Evolutionary conservation across 306 rosid species (phyloP).

Genomic region (Prunus salicina): DNA sequence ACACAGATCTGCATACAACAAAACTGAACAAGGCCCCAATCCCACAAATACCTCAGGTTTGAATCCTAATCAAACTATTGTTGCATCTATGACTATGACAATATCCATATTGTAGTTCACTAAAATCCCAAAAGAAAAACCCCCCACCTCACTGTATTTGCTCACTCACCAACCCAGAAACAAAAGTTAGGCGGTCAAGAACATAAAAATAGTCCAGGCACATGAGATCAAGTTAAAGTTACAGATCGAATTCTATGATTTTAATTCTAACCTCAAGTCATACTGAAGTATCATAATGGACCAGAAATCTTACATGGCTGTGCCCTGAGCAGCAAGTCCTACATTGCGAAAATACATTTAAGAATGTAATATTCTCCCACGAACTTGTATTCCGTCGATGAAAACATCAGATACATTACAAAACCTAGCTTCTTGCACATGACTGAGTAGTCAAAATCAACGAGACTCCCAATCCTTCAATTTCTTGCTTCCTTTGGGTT

Average conservation of each 20-base stretch:
- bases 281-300: background rate
- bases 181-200: background rate
- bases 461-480: constrained; percentile 83
- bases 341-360: background rate
- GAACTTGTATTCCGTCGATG: background rate
- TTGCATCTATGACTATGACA: background rate
- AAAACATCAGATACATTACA: background rate
- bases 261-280: background rate
- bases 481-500: constrained; percentile 94
- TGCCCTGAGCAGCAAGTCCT: background rate
- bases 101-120: background rate
- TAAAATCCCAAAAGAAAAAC: background rate
- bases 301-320: background rate
- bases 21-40: background rate
- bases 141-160: background rate
- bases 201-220: background rate
- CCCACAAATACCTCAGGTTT: no score
- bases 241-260: background rate
- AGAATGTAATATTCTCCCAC: background rate
- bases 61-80: background rate
- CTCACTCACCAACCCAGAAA: background rate
- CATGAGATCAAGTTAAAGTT: background rate
- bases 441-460: constrained; percentile 25
- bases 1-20: background rate
- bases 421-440: background rate